Evolutionary conservation across 2,329 filamentous ascomycete species (phyloP).

Genomic region (Endothia cerciana): DNA sequence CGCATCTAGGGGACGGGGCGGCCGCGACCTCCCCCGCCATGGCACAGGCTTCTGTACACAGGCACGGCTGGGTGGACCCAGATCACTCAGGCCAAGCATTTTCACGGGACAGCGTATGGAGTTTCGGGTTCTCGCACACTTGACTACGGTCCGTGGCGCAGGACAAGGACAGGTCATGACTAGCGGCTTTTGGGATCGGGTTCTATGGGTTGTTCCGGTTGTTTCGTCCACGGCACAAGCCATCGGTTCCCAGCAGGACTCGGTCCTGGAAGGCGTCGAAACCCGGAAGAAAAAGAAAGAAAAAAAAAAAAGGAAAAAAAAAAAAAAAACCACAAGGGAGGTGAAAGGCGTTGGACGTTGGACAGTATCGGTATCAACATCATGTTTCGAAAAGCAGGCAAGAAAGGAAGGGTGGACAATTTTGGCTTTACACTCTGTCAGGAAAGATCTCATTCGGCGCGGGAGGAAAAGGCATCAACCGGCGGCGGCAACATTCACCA

Average conservation of each 20-base stretch:
- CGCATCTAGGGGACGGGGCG: constrained; percentile 22
- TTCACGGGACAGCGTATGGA: constrained; percentile 27
- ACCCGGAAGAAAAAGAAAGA: no score
- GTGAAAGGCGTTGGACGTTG: constrained; percentile 16
- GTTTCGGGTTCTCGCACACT: constrained; percentile 27
- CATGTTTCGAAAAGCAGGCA: constrained; percentile 20
- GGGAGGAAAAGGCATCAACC: constrained; percentile 19
- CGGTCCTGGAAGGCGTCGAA: constrained; percentile 14
- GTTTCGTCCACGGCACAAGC: constrained; percentile 11
- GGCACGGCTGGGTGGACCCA: constrained; percentile 10
- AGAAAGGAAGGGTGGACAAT: constrained; percentile 20
- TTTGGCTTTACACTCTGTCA: constrained; percentile 18
- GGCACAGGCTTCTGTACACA: constrained; percentile 10
- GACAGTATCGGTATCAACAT: constrained; percentile 4
- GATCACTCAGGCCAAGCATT: constrained; percentile 25
- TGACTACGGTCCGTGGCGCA: constrained; percentile 22
- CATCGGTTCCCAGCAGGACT: constrained; percentile 5
- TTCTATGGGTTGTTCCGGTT: constrained; percentile 9
- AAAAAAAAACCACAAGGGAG: constrained; percentile 14
- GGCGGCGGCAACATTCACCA: constrained; percentile 21
- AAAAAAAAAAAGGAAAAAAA: no score
- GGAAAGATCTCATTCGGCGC: constrained; percentile 22
- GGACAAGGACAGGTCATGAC: constrained; percentile 2
- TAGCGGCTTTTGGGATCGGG: not conserved
- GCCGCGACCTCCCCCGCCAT: not conserved